phyloP scores from a whole-genome alignment of 768 basidiomycete species.

The Leucosporidium creatinivorum region DNA sequence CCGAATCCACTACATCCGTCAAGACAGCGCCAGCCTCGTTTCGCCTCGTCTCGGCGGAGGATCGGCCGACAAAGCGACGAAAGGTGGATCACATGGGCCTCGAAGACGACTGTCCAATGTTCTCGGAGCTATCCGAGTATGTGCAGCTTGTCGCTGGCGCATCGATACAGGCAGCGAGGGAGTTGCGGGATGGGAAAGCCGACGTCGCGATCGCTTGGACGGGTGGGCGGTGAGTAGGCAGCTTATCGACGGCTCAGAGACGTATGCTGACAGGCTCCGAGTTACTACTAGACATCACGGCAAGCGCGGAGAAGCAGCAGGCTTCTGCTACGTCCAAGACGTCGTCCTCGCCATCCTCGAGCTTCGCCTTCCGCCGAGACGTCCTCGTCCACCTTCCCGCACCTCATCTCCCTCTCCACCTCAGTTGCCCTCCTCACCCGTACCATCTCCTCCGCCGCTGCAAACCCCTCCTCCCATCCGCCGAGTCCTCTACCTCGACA shows the following conservation, averaged over 20 bases:
- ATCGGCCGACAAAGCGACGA: conserved; percentile 45
- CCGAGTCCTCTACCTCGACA: conserved; percentile 80
- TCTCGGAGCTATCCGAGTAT: conserved; percentile 62
- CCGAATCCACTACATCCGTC: neutral
- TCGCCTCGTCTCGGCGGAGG: conserved; percentile 54
- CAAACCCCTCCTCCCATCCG: conserved; percentile 42
- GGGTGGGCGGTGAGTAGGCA: conserved; percentile 60
- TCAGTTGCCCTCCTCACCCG: neutral
- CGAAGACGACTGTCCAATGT: conserved; percentile 71
- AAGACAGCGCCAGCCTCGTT: neutral
- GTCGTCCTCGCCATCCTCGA: conserved; percentile 71
- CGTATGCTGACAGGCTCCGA: neutral
- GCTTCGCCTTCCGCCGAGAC: conserved; percentile 46
- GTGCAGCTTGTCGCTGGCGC: conserved; percentile 67
- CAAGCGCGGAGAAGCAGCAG: conserved; percentile 65
- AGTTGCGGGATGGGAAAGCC: conserved; percentile 50
- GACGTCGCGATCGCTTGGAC: conserved; percentile 81
- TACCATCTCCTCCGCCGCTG: neutral
- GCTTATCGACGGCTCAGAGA: neutral
- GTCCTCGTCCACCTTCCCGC: neutral
- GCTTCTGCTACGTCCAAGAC: conserved; percentile 93
- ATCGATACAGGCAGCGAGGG: conserved; percentile 62
- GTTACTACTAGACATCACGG: conserved; percentile 63
- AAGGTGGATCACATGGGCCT: conserved; percentile 12
- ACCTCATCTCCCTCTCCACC: neutral